Evolutionary conservation across 2,329 filamentous ascomycete genomes (phyloP), one percentile per base, ranked within the genome.

Genomic region (Karstenula rhodostoma): DNA sequence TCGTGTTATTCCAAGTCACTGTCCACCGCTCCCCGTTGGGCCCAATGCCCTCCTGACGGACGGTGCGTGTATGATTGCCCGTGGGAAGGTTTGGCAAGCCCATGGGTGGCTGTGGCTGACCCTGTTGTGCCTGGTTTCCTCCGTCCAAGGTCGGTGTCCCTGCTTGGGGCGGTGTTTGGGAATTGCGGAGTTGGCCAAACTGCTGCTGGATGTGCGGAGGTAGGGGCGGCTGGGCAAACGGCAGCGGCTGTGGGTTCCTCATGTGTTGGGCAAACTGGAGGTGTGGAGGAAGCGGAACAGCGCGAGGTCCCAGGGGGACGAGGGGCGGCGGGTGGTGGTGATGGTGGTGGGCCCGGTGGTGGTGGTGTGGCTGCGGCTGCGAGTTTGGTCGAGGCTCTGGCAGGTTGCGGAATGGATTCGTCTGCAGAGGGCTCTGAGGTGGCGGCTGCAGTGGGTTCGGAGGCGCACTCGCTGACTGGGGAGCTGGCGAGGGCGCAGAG

Each of bases 1-100:
- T 71, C 15, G 79, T 78, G 62, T 84, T 82, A 66, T 85, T 85
- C 56, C 84, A 77, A 2, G 82, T 84, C 56, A 86, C 77, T 44
- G 83, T 82, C 80, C 82, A 85, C 58, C 83, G 78, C 59, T 84
- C 79, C 17, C 84, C 84, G 64, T 86, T 83, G 10, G 83, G 81
- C 0, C 81, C 81, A 33, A 83, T 67, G 9, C 80, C 79, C 68
- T 86, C 84, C 33, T 82, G 82, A 9, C 82, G 79, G 22, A 84
- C 78, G 10, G 80, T 82, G 23, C 80, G 78, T 9, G 77, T 78
- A 29, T 70, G 55, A 59, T 70, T 70, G 58, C 67, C 35, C 56
- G 42, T 23, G 1, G 66, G 64, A 40, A 73, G 46, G 49, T 56
- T 58, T 25, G 58, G 52, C 46, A 51, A 42, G 19, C 59, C 60